phyloP scores from a whole-genome alignment of 345 rosid species.

The Syzygium aromaticum region DNA sequence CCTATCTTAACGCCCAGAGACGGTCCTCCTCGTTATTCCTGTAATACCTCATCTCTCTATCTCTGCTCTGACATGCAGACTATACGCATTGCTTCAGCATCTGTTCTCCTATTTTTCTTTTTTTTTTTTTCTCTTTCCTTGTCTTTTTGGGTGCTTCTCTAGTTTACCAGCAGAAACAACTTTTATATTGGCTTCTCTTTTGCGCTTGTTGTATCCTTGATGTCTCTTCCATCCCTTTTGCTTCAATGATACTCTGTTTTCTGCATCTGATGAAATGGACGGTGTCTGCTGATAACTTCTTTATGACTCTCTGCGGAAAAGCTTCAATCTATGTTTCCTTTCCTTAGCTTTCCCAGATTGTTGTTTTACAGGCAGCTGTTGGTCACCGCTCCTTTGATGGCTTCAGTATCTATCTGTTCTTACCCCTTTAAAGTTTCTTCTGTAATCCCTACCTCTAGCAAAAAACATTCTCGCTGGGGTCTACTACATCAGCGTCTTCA shows the following conservation, averaged over 20 bases:
- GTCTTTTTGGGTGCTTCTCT: background rate
- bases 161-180: background rate
- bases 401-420: background rate
- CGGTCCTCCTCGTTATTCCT: slow-evolving; percentile 11
- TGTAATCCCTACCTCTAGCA: background rate
- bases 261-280: background rate
- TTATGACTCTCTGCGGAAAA: background rate
- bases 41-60: slow-evolving; percentile 3
- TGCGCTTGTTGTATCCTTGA: background rate
- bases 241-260: background rate
- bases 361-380: background rate
- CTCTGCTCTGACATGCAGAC: background rate
- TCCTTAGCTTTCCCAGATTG: background rate
- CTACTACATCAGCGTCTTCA: background rate
- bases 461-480: background rate
- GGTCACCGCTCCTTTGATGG: background rate
- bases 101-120: background rate
- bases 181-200: background rate
- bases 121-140: background rate
- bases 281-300: background rate
- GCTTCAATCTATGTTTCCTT: background rate
- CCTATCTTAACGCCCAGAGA: slow-evolving; percentile 11
- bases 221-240: background rate
- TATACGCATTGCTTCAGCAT: background rate
- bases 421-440: background rate